A percentile compares a stretch with the other conserved stretches of the same genome.
phyloP scores from a whole-genome alignment of 2,329 filamentous ascomycete species.

The Trichoderma semiorbis region DNA sequence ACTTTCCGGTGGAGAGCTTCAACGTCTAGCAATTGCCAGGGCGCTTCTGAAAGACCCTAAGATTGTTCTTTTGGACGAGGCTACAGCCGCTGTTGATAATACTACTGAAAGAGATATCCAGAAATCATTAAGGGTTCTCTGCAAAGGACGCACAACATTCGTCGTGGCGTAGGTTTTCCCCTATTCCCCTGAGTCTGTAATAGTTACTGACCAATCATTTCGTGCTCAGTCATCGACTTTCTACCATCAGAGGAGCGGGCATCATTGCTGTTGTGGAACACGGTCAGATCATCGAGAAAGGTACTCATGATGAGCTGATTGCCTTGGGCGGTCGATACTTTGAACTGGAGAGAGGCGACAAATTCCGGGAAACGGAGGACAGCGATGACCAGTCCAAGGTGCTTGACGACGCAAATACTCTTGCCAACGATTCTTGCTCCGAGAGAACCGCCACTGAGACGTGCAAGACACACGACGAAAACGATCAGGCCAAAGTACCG shows the following conservation, averaged over 20 bases:
- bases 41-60: slow-evolving; percentile 71
- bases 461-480: not conserved
- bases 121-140: slow-evolving; percentile 55
- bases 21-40: slow-evolving; percentile 65
- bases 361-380: slow-evolving; percentile 51
- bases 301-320: slow-evolving; percentile 58
- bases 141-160: slow-evolving; percentile 61
- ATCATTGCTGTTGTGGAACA: slow-evolving; percentile 64
- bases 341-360: slow-evolving; percentile 60
- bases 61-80: slow-evolving; percentile 74
- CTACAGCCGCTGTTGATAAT: slow-evolving; percentile 73
- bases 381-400: slow-evolving; percentile 24
- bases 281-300: slow-evolving; percentile 61
- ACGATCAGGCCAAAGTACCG: slow-evolving; percentile 22
- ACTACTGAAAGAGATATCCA: slow-evolving; percentile 67
- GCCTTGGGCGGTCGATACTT: slow-evolving; percentile 58
- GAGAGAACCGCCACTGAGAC: slow-evolving; percentile 10
- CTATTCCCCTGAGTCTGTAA: too few relatives aligned
- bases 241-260: slow-evolving; percentile 65
- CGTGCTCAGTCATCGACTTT: slow-evolving; percentile 56
- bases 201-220: not conserved
- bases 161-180: slow-evolving; percentile 55
- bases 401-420: slow-evolving; percentile 15
- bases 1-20: slow-evolving; percentile 64
- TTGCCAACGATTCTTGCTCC: slow-evolving; percentile 19